Evolutionary conservation across 2,329 filamentous ascomycete species (phyloP), one percentile per base, ranked within the genome.

Genomic region (Hypoxylon sp.): DNA sequence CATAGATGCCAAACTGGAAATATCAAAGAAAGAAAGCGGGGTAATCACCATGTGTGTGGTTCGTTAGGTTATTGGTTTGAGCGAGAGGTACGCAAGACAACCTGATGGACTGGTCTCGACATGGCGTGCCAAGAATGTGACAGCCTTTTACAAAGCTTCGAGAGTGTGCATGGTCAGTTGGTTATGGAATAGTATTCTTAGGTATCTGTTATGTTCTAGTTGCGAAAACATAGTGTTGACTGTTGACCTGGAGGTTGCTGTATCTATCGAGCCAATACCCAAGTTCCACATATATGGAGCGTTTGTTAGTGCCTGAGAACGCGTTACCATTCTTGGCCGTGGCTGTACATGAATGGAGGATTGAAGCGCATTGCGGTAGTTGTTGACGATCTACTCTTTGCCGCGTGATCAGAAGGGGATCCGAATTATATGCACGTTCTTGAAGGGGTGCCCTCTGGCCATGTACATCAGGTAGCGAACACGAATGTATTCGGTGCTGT

Each of bases 21-120:
- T 34, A 34, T 58, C 47, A 34, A 47, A 50, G 51, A 63, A 63
- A 25, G 21, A 41, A 63, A 63, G 63, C 60, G 67, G 67, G 67
- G 63, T 67, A 62, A 59, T 39, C 27, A 30, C 34, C 32, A 47
- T 59, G 29, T 39, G 39, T 52, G 30, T 63, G 53, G 67, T 56
- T 58, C 52, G 55, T 60, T 63, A 34, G 11, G 43, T 55, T 50
- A 54, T 43, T 34, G 56, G 54, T 51, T 63, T 43, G 53, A 61
- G 37, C 43, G 23, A 50, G 39, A 55, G 50, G 41, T 21, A 58
- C 16, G 19, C n/a, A 46, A n/a, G 37, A 51, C 58, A 55, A 23
- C 34, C 32, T 63, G 37, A 64, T 67, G 43, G 67, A 56, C 63
- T 67, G 67, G 60, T 64, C 63, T 52, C 61, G 67, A 56, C 67